Evolutionary conservation across 306 rosid genomes (phyloP).

Genomic region (Cucurbita moschata): DNA sequence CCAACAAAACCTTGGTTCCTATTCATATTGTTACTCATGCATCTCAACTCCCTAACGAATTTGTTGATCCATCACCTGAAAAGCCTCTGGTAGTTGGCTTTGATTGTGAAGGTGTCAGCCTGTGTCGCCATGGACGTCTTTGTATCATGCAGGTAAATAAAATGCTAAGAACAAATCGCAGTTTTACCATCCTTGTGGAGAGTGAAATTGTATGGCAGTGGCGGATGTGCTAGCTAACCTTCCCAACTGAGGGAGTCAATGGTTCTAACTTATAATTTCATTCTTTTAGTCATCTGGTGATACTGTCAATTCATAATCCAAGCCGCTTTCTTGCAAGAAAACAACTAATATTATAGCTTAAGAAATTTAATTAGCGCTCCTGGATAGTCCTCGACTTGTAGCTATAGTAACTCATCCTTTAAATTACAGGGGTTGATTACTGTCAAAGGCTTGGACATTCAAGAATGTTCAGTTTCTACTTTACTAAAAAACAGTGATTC

Average conservation of each 20-base stretch:
- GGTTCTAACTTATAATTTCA: not conserved
- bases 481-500: not conserved
- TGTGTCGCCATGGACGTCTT: conserved; percentile 68
- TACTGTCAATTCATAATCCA: not conserved
- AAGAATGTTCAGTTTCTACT: not conserved
- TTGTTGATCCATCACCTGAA: conserved; percentile 57
- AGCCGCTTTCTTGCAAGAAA: not conserved
- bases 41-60: conserved; percentile 70
- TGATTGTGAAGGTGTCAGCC: conserved; percentile 87
- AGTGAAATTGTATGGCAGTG: not conserved
- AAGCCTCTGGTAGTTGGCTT: conserved; percentile 49
- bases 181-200: not conserved
- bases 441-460: not conserved
- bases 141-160: conserved; percentile 72
- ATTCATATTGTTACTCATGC: conserved; percentile 52
- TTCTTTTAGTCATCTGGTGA: not conserved
- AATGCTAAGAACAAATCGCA: not conserved
- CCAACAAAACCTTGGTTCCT: conserved; percentile 29
- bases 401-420: not conserved
- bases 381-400: not conserved
- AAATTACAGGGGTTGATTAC: not conserved
- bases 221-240: not conserved
- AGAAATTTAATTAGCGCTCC: not conserved
- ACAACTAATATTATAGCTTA: not conserved
- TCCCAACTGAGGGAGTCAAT: not conserved